Percentiles rank a stretch among this genome's conserved stretches.
Conservation (phyloP, 129 eudicot species). For the Centrapalus pauciflorus region DNA sequence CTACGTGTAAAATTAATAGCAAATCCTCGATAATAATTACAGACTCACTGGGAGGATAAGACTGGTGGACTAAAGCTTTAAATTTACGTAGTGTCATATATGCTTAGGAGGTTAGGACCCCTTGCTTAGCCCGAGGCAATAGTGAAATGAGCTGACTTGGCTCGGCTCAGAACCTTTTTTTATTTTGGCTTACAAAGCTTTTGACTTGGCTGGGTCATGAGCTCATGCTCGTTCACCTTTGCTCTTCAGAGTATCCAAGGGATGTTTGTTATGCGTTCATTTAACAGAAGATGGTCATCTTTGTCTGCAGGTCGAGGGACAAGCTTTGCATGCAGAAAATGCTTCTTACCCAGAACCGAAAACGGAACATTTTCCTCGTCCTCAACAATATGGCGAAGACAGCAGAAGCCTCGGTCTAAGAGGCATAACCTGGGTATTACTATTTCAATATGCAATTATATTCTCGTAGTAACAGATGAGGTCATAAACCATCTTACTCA, state of each 20-base stretch:
- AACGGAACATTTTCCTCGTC: conserved; percentile 28
- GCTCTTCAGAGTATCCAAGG: background rate
- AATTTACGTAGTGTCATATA: background rate
- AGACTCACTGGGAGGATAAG: background rate
- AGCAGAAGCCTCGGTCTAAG: conserved; percentile 43
- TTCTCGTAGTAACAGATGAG: no score
- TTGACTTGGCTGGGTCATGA: no score
- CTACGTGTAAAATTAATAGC: no score
- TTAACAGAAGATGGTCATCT: background rate
- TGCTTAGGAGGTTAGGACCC: no score
- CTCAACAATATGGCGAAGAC: conserved; percentile 36
- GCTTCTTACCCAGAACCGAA: conserved; percentile 32
- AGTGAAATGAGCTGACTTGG: no score
- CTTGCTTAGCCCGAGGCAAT: no score
- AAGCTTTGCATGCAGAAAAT: conserved; percentile 21
- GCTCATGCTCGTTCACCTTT: background rate
- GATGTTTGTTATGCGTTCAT: background rate
- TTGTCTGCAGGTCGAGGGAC: conserved; percentile 30
- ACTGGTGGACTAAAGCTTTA: background rate
- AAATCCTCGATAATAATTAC: no score
- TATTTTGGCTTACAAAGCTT: background rate
- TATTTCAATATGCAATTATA: no score
- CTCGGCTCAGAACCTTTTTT: no score
- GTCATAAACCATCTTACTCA: no score
- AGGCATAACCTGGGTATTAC: conserved; percentile 55